Conservation (phyloP, 208 protist genomes). For the Leishmania tropica region DNA sequence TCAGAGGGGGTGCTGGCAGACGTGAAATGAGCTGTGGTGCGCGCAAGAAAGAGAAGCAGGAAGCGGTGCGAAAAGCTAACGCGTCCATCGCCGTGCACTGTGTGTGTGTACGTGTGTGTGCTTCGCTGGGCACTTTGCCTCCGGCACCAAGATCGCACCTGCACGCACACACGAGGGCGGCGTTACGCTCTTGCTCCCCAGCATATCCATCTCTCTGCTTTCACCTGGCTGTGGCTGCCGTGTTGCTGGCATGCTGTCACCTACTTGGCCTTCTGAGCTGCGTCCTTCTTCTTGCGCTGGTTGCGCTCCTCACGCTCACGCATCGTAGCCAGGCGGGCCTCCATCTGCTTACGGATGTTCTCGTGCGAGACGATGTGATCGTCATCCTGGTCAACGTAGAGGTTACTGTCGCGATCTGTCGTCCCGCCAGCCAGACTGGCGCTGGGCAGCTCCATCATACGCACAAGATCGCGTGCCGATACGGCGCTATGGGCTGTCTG, state of each 20-base stretch:
- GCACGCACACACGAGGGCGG: neutral
- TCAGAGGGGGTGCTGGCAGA: constrained; percentile 1
- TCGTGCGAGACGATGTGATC: constrained; percentile 86
- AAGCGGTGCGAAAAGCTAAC: neutral
- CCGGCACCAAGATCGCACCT: neutral
- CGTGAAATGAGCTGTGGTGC: neutral
- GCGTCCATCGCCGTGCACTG: neutral
- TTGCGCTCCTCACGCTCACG: constrained; percentile 84
- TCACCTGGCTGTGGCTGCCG: neutral
- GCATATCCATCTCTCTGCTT: neutral
- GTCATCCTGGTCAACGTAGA: constrained; percentile 59
- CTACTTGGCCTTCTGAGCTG: constrained; percentile 18
- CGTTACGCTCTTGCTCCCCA: neutral
- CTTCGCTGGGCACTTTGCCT: neutral
- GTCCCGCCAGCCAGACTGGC: constrained; percentile 54
- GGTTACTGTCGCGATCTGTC: constrained; percentile 25
- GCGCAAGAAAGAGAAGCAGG: neutral
- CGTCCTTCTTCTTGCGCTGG: constrained; percentile 59
- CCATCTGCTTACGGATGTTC: constrained; percentile 83
- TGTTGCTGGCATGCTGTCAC: neutral
- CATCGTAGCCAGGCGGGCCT: constrained; percentile 66
- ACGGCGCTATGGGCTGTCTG: constrained; percentile 50
- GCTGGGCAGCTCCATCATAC: constrained; percentile 71
- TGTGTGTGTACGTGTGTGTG: neutral
- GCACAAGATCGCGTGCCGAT: constrained; percentile 68